A percentile compares a stretch with the other conserved stretches of the same genome.
These are phyloP conservation scores for Diplodia intermedia DNA, from an alignment of 2,329 filamentous ascomycete genomes.

Conservation along the genomic window DNA sequence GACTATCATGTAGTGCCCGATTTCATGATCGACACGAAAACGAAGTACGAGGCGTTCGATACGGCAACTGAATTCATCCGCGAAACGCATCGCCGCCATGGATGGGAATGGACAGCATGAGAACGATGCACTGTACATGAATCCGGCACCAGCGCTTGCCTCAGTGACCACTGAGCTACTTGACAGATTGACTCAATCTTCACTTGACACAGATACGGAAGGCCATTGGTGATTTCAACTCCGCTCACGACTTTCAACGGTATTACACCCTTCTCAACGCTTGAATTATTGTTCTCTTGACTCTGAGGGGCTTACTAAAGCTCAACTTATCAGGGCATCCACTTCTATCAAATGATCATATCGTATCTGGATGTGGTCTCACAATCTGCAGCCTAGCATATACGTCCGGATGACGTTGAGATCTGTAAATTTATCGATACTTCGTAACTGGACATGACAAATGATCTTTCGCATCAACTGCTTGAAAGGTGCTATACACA, in stretches of 20 bases:
- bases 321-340: neutral
- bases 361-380: too few species aligned
- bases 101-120: slow-evolving; percentile 23
- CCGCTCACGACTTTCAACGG: too few species aligned
- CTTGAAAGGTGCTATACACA: neutral
- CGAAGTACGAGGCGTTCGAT: slow-evolving; percentile 33
- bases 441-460: slow-evolving; percentile 8
- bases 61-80: slow-evolving; percentile 34
- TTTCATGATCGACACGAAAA: slow-evolving; percentile 35
- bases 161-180: neutral
- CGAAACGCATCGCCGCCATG: slow-evolving; percentile 34
- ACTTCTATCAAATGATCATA: neutral
- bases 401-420: too few species aligned
- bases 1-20: slow-evolving; percentile 34
- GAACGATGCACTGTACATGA: neutral
- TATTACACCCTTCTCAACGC: neutral
- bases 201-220: neutral
- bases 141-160: neutral
- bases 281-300: neutral
- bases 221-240: too few species aligned
- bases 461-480: neutral
- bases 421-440: neutral
- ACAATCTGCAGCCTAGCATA: too few species aligned
- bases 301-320: neutral
- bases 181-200: neutral